These are phyloP conservation scores for Fusarium multiceps DNA, from an alignment of 2,329 filamentous ascomycete species.

Conservation along the genomic window DNA sequence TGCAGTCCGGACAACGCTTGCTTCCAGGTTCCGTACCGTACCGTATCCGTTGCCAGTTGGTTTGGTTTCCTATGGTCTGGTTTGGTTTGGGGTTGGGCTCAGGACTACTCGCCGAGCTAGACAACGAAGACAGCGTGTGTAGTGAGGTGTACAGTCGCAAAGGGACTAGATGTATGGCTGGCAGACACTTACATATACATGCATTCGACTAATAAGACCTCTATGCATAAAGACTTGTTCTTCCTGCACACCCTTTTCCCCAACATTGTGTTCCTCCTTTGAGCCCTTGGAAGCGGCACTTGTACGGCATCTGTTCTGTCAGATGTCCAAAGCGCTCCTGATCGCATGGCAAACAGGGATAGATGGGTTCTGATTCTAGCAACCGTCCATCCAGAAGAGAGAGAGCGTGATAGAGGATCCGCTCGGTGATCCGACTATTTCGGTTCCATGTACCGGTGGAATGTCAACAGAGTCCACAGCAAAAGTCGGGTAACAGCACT, in stretches of 20 bases:
- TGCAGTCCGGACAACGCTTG: conserved; percentile 33
- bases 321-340: conserved; percentile 11
- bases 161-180: background rate
- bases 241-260: background rate
- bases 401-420: background rate
- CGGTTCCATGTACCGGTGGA: conserved; percentile 28
- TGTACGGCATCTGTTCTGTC: conserved; percentile 34
- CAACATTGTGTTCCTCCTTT: background rate
- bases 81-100: conserved; percentile 2
- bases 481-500: background rate
- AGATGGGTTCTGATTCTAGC: background rate
- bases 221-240: background rate
- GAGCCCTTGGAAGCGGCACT: conserved; percentile 27
- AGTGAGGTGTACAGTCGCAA: conserved; percentile 2
- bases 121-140: conserved; percentile 4
- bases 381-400: conserved; percentile 22
- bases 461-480: conserved; percentile 17
- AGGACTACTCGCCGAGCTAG: background rate
- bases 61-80: conserved; percentile 12
- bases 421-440: conserved; percentile 35
- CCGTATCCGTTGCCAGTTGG: conserved; percentile 16
- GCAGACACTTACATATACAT: background rate
- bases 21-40: background rate
- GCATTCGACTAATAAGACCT: background rate
- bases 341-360: conserved; percentile 41